Evolutionary conservation across 2,329 filamentous ascomycete genomes (phyloP).

Genomic region (Stagonosporopsis tanaceti): DNA sequence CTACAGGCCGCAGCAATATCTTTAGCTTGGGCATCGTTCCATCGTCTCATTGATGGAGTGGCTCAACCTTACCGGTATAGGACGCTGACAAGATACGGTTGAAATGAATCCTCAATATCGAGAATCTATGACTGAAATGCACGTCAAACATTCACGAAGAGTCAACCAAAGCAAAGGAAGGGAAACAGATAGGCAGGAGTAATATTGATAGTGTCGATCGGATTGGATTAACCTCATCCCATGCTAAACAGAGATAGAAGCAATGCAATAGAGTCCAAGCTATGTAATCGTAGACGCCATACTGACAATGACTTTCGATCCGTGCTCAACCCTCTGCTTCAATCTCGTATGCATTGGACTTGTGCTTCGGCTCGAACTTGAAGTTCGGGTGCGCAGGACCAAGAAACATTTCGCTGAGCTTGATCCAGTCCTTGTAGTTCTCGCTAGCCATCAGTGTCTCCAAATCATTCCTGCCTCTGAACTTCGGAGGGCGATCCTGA

Average conservation of each 20-base stretch:
- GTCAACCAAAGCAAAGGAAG: not conserved
- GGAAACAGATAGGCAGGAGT: no score
- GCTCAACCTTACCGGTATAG: not conserved
- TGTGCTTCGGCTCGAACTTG: constrained; percentile 96
- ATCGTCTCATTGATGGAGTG: not conserved
- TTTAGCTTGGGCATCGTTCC: not conserved
- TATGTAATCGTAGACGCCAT: not conserved
- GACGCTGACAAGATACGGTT: no score
- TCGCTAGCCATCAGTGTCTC: constrained; percentile 91
- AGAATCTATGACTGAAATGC: not conserved
- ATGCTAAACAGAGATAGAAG: not conserved
- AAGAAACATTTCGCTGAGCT: constrained; percentile 98
- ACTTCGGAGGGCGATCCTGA: constrained; percentile 88
- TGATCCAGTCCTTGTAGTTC: constrained; percentile 98
- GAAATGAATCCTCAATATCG: not conserved
- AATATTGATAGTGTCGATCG: not conserved
- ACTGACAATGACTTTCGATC: not conserved
- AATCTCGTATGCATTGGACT: constrained; percentile 87
- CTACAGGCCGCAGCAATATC: not conserved
- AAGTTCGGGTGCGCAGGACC: constrained; percentile 90
- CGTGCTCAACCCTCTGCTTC: constrained; percentile 59
- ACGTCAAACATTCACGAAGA: not conserved
- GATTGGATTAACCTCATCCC: not conserved
- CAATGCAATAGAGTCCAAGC: not conserved
- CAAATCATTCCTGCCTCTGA: constrained; percentile 83